Conservation (phyloP, 163 green algal species). For the Volvox carteri region DNA sequence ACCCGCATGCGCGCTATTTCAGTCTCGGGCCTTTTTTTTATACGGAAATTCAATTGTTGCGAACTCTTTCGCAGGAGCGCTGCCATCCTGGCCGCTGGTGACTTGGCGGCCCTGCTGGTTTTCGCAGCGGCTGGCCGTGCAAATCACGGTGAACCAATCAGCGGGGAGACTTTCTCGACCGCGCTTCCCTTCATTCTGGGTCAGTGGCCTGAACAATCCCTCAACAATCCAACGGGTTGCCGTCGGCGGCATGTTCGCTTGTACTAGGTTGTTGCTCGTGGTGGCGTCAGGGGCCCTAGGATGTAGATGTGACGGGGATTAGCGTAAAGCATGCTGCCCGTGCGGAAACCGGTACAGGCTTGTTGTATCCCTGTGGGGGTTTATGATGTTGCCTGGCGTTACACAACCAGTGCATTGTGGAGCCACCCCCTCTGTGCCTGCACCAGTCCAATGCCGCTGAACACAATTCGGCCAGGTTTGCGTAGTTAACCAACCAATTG, state of each 20-base stretch:
- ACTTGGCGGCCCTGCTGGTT: slow-evolving; percentile 80
- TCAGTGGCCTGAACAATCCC: slow-evolving; percentile 65
- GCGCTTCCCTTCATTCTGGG: slow-evolving; percentile 88
- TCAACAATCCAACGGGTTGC: too few relatives aligned
- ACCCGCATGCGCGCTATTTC: too few relatives aligned
- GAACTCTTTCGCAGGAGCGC: slow-evolving; percentile 74
- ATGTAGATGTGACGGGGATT: too few relatives aligned
- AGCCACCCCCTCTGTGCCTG: neutral
- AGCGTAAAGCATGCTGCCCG: too few relatives aligned
- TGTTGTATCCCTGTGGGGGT: neutral
- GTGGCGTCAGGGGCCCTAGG: too few relatives aligned
- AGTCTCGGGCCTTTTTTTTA: too few relatives aligned
- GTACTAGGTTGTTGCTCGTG: too few relatives aligned
- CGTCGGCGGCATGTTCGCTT: too few relatives aligned
- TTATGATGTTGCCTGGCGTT: neutral
- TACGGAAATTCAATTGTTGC: too few relatives aligned
- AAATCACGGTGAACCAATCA: slow-evolving; percentile 78
- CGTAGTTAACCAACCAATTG: too few relatives aligned
- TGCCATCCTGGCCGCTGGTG: slow-evolving; percentile 80
- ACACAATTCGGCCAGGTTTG: too few relatives aligned
- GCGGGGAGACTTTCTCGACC: slow-evolving; percentile 72
- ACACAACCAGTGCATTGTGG: neutral
- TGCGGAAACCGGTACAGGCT: neutral
- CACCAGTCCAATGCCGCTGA: too few relatives aligned
- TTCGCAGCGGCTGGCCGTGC: slow-evolving; percentile 86